Evolutionary conservation across 2,329 filamentous ascomycete genomes (phyloP), one percentile per base, ranked within the genome.

Genomic region (Xylariomycetidae sp.): DNA sequence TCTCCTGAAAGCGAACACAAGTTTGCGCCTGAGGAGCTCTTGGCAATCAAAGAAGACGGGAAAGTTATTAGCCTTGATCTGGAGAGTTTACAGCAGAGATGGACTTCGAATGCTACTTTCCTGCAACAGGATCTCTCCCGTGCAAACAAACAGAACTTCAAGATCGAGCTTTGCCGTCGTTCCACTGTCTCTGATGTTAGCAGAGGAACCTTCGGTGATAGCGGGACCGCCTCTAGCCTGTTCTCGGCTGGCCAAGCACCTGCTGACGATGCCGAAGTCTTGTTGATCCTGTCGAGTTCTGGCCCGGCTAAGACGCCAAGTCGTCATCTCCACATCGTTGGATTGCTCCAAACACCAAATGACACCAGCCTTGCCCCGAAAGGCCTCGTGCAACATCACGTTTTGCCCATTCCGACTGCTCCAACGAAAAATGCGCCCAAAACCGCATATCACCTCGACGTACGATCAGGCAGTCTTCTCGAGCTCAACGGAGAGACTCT

Each of bases 401-500:
- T 43, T 15, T 40, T 52, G 17, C 49, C 51, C 22, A 36, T 56
- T 9, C 31, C 39, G 2, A 31, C 42, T 3, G 17, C 38, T 2
- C 14, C 26, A n/a, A 28, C 19, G 17, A 34, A 31, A n/a, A 19
- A 31, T 14, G 23, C 35, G 20, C 30, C 20, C 18, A 8, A 42
- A 13, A 43, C 53, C 4, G 49, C 44, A 7, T 81, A 74, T 47
- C 68, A 72, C 19, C 58, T 86, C 2, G 76, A 88, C 42, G 60
- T 76, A 16, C 70, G 72, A 14, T 74, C 76, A 3, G 83, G 82
- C 10, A 68, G 70, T 24, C 59, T 89, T 4, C 68, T 84, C 38
- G 70, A 80, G 48, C 64, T 85, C 2, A 53, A 63, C 10, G 60
- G 65, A 15, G 70, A 68, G 9, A 59, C 53, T 1, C 61, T 89